Percentiles rank a stretch among this genome's conserved stretches.
These are phyloP conservation scores for Madurella fahalii DNA, from an alignment of 2,329 filamentous ascomycete genomes.

Conservation along the genomic window DNA sequence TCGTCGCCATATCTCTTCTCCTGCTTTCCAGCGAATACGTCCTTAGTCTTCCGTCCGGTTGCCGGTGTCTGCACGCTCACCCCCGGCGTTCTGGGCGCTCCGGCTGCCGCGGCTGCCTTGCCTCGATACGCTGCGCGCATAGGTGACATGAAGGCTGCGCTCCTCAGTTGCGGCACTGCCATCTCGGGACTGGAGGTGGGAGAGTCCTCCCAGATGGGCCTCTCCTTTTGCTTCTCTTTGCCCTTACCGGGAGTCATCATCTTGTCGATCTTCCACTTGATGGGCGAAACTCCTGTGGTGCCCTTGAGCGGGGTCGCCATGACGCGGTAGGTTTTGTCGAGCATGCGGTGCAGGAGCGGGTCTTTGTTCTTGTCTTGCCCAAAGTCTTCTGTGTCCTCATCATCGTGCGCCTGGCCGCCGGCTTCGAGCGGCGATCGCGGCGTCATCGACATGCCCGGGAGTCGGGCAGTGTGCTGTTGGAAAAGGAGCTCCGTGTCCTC, in stretches of 20 bases:
- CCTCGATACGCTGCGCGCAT: conserved; percentile 42
- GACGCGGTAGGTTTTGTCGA: conserved; percentile 92
- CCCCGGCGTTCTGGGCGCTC: conserved; percentile 66
- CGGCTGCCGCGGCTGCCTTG: conserved; percentile 33
- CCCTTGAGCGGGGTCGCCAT: conserved; percentile 80
- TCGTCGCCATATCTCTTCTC: conserved; percentile 44
- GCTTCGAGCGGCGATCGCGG: conserved; percentile 54
- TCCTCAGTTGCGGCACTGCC: conserved; percentile 75
- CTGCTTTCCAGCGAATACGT: conserved; percentile 37
- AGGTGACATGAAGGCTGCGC: conserved; percentile 81
- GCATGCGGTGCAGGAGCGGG: conserved; percentile 81
- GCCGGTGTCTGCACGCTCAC: conserved; percentile 80
- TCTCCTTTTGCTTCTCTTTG: conserved; percentile 25
- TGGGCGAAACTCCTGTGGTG: conserved; percentile 41
- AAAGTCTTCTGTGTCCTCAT: conserved; percentile 25
- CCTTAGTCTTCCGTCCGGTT: conserved; percentile 45
- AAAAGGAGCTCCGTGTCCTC: conserved; percentile 45
- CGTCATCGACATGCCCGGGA: conserved; percentile 62
- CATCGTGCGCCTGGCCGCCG: conserved; percentile 31
- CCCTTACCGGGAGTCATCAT: conserved; percentile 16
- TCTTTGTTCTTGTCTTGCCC: conserved; percentile 51
- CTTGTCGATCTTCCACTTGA: conserved; percentile 38
- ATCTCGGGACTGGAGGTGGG: conserved; percentile 72
- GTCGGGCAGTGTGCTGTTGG: conserved; percentile 49
- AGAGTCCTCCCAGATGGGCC: conserved; percentile 48